Base-by-base conservation (phyloP, 2,329 filamentous ascomycete genomes). In the Aspergillus sp. region DNA sequence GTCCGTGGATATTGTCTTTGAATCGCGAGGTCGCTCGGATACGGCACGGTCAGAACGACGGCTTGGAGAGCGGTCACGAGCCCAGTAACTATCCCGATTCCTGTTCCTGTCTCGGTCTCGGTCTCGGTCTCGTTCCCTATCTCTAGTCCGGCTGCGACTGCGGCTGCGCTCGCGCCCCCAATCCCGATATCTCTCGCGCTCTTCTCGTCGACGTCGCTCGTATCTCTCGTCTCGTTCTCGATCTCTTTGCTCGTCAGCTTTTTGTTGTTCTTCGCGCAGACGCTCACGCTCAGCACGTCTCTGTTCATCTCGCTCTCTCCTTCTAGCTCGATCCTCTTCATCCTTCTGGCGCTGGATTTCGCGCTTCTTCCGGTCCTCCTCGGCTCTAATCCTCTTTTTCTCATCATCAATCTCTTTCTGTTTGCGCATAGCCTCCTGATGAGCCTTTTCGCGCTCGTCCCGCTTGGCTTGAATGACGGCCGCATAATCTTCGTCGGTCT, bases 401-500 rank as follows among this genome's bases (percentile, higher is more conserved):
- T 68, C 65, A 59, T 70, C 64, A 51, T 77, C 68, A 68, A 71
- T 49, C 64, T 82, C 79, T 51, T 70, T 71, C 57, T 78, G 75
- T 47, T 74, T 74, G 54, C 75, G 71, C 46, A 78, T 58, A 42
- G 74, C 70, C 49, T 76, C 75, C 51, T 75, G 73, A 53, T 74
- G 68, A 22, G 70, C 62, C 49, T 67, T 71, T 38, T 78, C 75
- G 37, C 81, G 74, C 52, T 77, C 73, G 38, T 75, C 64, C 25
- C 76, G 71, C 41, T 78, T 75, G 35, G 65, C 65, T 25, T 77
- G 75, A 13, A 80, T 75, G 51, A 81, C 74, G 10, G 66, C 67
- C 9, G 72, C 74, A 61, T 83, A 84, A 30, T 80, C 77, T 41
- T 81, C 79, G 51, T 84, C 82, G 1, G 74, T 79, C 57, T 80